Conservation (phyloP, 2,329 filamentous ascomycete genomes). For the Thielaviopsis populi region DNA sequence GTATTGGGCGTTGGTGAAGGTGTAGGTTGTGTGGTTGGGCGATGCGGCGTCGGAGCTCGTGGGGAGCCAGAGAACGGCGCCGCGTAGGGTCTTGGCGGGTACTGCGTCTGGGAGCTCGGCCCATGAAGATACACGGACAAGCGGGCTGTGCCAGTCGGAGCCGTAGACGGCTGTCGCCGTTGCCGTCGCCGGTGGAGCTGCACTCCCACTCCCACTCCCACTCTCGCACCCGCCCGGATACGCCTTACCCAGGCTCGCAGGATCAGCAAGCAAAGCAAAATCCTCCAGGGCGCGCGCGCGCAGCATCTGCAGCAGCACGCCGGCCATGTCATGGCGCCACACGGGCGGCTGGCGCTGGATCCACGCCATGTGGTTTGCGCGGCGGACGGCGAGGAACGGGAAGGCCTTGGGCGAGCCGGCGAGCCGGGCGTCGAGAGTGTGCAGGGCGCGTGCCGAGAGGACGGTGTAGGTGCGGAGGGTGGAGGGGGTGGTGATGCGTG, state of each 20-base stretch:
- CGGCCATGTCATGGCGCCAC: slow-evolving; percentile 43
- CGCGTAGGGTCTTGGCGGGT: slow-evolving; percentile 26
- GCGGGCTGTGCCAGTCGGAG: neutral
- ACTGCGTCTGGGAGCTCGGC: slow-evolving; percentile 31
- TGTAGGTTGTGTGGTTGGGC: slow-evolving; percentile 33
- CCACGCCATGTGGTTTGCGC: slow-evolving; percentile 9
- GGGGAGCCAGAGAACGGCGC: slow-evolving; percentile 32
- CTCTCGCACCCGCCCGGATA: slow-evolving; percentile 17
- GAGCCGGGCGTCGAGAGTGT: neutral
- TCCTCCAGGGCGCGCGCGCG: slow-evolving; percentile 34
- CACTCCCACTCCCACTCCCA: no score
- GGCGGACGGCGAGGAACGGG: slow-evolving; percentile 7
- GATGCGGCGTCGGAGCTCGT: slow-evolving; percentile 18
- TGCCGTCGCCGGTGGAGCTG: slow-evolving; percentile 24
- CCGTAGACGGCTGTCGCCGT: neutral
- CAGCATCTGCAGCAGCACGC: slow-evolving; percentile 36
- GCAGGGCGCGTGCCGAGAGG: slow-evolving; percentile 3
- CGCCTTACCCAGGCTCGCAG: slow-evolving; percentile 12
- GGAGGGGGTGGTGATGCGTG: neutral
- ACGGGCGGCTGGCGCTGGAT: slow-evolving; percentile 20
- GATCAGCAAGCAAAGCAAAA: slow-evolving; percentile 23
- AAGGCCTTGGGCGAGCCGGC: neutral
- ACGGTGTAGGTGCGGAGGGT: slow-evolving; percentile 11
- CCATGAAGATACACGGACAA: slow-evolving; percentile 25
- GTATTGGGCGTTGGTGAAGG: slow-evolving; percentile 23